phyloP scores from a whole-genome alignment of 768 basidiomycete species.

The Gelatoporia subvermispora region DNA sequence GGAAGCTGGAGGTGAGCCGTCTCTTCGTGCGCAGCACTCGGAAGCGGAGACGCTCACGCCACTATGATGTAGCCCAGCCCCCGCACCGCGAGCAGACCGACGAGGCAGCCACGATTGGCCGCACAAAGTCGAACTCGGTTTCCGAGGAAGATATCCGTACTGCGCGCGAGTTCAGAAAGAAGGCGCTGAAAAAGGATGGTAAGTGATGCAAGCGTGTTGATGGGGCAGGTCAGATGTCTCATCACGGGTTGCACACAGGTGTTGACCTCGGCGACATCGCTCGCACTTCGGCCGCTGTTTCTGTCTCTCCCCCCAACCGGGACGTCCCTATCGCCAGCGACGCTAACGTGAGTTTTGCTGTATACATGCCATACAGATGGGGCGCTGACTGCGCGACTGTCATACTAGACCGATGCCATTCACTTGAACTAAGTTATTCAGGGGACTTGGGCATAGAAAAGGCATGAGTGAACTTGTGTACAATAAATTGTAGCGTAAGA shows the following conservation, averaged over 20 bases:
- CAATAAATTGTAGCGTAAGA: no score
- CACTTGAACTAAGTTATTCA: no score
- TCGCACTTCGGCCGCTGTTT: slow-evolving; percentile 72
- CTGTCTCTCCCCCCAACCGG: slow-evolving; percentile 35
- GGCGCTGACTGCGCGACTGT: not conserved
- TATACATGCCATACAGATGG: no score
- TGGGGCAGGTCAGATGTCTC: not conserved
- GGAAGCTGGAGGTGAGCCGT: slow-evolving; percentile 17
- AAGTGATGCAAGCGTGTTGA: not conserved
- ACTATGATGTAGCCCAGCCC: not conserved
- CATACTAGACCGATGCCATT: not conserved
- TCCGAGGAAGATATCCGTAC: slow-evolving; percentile 62
- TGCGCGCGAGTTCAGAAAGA: slow-evolving; percentile 67
- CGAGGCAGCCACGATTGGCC: no score
- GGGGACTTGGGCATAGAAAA: no score
- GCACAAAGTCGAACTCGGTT: slow-evolving; percentile 31
- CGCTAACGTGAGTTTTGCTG: slow-evolving; percentile 17
- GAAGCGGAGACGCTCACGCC: not conserved
- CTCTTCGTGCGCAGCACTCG: slow-evolving; percentile 8
- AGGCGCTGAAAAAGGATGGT: slow-evolving; percentile 62
- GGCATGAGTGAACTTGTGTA: no score
- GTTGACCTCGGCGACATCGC: slow-evolving; percentile 78
- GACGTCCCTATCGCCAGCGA: slow-evolving; percentile 25
- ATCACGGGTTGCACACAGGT: not conserved
- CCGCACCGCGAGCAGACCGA: not conserved